Conservation (phyloP, 192 early-diverging fungal genomes). For the Mortierella hygrophila region DNA sequence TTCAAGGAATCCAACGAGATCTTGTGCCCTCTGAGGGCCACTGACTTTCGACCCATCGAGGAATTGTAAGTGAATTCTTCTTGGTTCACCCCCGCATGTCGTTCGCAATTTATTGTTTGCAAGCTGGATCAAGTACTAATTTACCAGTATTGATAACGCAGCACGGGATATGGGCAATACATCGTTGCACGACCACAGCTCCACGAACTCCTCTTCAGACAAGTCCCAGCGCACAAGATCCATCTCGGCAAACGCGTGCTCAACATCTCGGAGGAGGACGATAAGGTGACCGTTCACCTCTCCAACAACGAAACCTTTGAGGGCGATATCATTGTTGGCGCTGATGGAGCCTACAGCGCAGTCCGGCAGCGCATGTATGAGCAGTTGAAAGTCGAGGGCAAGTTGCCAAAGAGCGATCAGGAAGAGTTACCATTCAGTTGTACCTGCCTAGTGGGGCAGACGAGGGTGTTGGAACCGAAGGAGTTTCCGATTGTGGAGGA, state of each 20-base stretch:
- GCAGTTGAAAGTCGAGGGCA: background rate
- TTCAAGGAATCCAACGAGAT: too few species aligned
- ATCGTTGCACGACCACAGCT: conserved; percentile 17
- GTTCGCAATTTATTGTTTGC: background rate
- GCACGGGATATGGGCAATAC: background rate
- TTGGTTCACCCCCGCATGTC: background rate
- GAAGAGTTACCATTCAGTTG: background rate
- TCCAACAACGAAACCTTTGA: background rate
- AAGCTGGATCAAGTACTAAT: too few species aligned
- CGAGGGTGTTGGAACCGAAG: background rate
- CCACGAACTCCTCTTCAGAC: background rate
- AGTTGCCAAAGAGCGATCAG: background rate
- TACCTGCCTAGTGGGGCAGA: conserved; percentile 9
- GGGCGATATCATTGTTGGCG: conserved; percentile 3
- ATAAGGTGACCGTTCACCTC: background rate
- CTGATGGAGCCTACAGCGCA: conserved; percentile 1
- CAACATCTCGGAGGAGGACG: background rate
- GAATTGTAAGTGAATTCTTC: background rate
- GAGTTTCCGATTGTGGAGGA: background rate
- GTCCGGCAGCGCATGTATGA: background rate
- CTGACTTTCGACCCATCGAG: background rate
- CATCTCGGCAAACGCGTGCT: conserved; percentile 15
- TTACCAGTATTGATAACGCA: background rate
- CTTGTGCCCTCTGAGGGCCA: too few species aligned
- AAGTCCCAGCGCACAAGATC: conserved; percentile 17